A percentile compares a stretch with the other conserved stretches of the same genome.
phyloP scores from a whole-genome alignment of 2,329 filamentous ascomycete species.

The Aureobasidium subglaciale region DNA sequence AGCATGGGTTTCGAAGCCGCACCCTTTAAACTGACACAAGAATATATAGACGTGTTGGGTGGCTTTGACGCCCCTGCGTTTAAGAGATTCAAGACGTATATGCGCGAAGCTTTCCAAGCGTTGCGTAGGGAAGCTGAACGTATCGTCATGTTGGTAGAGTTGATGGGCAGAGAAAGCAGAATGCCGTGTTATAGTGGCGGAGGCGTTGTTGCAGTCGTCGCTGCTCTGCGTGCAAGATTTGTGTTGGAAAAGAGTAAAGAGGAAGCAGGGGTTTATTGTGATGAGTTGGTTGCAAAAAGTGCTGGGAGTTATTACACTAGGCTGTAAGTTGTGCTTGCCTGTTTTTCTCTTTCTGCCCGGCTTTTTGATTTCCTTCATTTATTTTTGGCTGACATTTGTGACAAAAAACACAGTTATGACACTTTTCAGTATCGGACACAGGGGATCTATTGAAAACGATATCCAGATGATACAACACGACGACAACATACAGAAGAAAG shows the following conservation, averaged over 20 bases:
- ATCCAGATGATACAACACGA: too few species aligned
- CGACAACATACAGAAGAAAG: too few species aligned
- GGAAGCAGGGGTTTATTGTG: conserved; percentile 74
- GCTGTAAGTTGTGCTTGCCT: conserved; percentile 44
- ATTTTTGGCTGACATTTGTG: background rate
- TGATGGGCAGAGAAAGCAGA: conserved; percentile 76
- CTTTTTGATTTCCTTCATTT: background rate
- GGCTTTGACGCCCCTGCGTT: conserved; percentile 64
- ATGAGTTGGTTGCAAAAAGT: conserved; percentile 74
- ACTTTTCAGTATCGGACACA: conserved; percentile 84
- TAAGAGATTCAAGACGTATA: conserved; percentile 68
- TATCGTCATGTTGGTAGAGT: conserved; percentile 71
- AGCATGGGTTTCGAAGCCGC: conserved; percentile 81
- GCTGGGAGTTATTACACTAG: conserved; percentile 81
- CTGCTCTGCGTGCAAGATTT: conserved; percentile 64
- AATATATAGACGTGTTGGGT: conserved; percentile 78
- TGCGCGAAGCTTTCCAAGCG: conserved; percentile 79
- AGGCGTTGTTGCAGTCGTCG: conserved; percentile 64
- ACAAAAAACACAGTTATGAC: conserved; percentile 56
- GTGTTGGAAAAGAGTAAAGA: conserved; percentile 76
- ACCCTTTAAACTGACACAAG: conserved; percentile 78
- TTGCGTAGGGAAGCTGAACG: conserved; percentile 71
- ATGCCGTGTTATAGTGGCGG: conserved; percentile 79
- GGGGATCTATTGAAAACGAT: conserved; percentile 85
- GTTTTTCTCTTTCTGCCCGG: background rate